These are phyloP conservation scores for Citrus cavaleriei DNA, from an alignment of 345 rosid species.

Conservation along the genomic window DNA sequence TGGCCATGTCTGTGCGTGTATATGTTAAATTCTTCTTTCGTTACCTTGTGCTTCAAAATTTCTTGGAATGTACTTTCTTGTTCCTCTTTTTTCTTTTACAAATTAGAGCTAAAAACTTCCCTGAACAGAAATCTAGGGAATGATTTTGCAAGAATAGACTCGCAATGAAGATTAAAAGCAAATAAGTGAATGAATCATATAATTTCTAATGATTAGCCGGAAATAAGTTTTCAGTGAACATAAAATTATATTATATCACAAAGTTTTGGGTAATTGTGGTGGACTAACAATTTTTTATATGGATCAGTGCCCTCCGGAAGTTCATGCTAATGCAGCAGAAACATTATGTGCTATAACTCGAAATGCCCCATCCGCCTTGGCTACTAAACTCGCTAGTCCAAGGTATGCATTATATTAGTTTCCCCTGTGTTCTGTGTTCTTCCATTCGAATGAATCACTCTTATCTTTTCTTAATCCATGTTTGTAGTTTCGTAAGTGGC, in stretches of 20 bases:
- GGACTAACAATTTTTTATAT: conserved; percentile 13
- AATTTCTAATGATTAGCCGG: not conserved
- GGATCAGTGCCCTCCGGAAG: conserved; percentile 76
- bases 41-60: not conserved
- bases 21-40: not conserved
- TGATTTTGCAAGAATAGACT: not conserved
- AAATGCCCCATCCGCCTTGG: conserved; percentile 86
- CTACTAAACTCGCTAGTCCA: conserved; percentile 82
- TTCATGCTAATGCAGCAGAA: conserved; percentile 95
- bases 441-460: not conserved
- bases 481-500: conserved; percentile 4
- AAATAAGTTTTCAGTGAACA: not conserved
- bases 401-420: conserved; percentile 46
- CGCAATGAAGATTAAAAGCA: not conserved
- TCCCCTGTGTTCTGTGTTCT: not conserved
- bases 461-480: not conserved
- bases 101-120: not conserved
- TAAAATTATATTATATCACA: not conserved
- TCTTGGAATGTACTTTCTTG: not conserved
- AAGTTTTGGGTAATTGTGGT: not conserved
- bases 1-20: not conserved
- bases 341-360: conserved; percentile 90
- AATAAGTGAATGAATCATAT: not conserved
- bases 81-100: not conserved
- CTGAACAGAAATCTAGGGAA: not conserved